These are phyloP conservation scores for Xylaria intraflava DNA, from an alignment of 495 filamentous ascomycete genomes.

Conservation along the genomic window DNA sequence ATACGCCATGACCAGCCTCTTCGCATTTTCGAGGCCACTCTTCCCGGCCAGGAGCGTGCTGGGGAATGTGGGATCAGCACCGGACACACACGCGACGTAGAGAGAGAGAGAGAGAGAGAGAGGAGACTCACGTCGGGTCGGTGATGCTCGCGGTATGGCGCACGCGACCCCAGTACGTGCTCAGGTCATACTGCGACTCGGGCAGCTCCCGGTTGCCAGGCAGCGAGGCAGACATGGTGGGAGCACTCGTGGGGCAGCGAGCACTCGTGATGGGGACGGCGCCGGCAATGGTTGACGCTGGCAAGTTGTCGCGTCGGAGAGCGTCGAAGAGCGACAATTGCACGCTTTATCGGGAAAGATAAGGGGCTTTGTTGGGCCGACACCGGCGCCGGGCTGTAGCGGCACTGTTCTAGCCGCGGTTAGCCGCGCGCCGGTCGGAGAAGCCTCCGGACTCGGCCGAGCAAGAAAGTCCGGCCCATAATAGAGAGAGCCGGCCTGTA, in stretches of 20 bases:
- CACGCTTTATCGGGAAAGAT: no score
- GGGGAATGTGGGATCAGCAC: neutral
- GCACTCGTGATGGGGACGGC: no score
- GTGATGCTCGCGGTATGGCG: conserved; percentile 82
- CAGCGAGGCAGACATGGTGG: conserved; percentile 77
- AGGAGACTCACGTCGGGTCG: conserved; percentile 81
- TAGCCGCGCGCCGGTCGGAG: no score
- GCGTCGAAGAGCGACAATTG: neutral
- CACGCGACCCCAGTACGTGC: conserved; percentile 92
- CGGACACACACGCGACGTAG: neutral
- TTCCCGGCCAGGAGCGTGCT: conserved; percentile 77
- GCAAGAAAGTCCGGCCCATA: no score
- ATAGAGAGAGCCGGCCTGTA: no score
- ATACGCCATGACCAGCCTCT: conserved; percentile 67
- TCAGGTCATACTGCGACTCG: conserved; percentile 83
- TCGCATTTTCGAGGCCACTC: conserved; percentile 74
- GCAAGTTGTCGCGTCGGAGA: no score
- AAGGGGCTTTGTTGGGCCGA: no score
- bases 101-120: conserved; percentile 11
- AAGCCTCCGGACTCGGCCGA: no score
- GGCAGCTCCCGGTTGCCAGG: conserved; percentile 82
- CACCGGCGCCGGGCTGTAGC: no score
- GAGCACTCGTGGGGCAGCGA: no score
- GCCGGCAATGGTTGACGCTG: no score
- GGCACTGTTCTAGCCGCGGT: no score